Evolutionary conservation across 352 stramenopile species (phyloP).

Genomic region (Blastocystis sp.): DNA sequence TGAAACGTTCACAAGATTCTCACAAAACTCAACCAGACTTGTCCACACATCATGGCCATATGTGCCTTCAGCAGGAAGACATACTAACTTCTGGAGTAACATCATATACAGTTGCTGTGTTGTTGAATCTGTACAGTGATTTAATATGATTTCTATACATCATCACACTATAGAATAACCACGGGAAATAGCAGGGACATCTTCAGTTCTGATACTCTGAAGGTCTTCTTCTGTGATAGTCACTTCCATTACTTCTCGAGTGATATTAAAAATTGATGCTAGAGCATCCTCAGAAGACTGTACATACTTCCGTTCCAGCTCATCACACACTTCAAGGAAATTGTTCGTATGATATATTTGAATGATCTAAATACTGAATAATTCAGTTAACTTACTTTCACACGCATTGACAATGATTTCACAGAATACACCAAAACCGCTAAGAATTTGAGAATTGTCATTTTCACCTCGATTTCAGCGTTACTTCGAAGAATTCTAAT

Average conservation of each 20-base stretch:
- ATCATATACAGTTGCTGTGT: slow-evolving; percentile 11
- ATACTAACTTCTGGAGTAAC: neutral
- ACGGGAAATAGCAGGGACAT: slow-evolving; percentile 3
- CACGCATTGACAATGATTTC: neutral
- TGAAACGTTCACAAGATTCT: slow-evolving; percentile 29
- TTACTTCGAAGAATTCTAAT: neutral
- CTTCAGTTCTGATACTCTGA: neutral
- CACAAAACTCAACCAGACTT: slow-evolving; percentile 26
- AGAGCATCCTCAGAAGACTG: neutral
- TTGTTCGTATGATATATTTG: neutral
- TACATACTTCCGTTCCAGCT: neutral
- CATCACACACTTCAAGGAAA: slow-evolving; percentile 7
- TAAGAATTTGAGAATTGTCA: slow-evolving; percentile 32
- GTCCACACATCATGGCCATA: slow-evolving; percentile 18
- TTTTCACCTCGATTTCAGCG: neutral
- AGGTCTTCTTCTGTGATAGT: slow-evolving; percentile 47
- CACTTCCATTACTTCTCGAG: slow-evolving; percentile 39
- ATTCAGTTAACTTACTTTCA: neutral
- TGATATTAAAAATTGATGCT: neutral
- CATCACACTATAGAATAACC: neutral
- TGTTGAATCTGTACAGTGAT: slow-evolving; percentile 24
- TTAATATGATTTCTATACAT: slow-evolving; percentile 14
- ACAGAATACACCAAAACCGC: slow-evolving; percentile 45
- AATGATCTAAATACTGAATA: neutral
- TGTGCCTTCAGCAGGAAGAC: neutral